Percentiles rank a stretch among this genome's conserved stretches.
Conservation (phyloP, 1,284 basidiomycete genomes). For the Spongiforma sp. region DNA sequence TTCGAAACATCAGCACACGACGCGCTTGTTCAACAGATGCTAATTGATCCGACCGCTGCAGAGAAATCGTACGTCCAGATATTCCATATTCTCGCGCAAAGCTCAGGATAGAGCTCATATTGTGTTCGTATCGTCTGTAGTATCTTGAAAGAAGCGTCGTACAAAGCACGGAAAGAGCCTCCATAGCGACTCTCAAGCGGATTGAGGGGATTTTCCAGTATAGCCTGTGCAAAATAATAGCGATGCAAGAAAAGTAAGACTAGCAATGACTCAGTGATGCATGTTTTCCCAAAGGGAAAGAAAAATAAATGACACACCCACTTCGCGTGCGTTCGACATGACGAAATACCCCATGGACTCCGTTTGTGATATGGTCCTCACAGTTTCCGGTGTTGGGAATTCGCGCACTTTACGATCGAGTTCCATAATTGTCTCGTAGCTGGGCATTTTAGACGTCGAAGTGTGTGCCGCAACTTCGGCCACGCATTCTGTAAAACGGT, state of each 20-base stretch:
- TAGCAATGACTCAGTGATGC: conserved; percentile 31
- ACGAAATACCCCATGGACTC: conserved; percentile 56
- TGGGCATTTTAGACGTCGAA: conserved; percentile 64
- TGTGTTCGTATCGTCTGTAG: conserved; percentile 61
- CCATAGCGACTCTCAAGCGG: conserved; percentile 64
- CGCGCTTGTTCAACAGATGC: background rate
- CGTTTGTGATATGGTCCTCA: conserved; percentile 41
- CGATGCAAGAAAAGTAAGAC: conserved; percentile 74
- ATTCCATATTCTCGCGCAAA: conserved; percentile 59
- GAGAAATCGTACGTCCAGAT: conserved; percentile 73
- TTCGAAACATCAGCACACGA: conserved; percentile 13
- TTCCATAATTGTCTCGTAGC: conserved; percentile 72
- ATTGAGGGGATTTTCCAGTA: conserved; percentile 64
- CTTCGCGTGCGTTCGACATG: conserved; percentile 58
- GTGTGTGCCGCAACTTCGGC: conserved; percentile 68
- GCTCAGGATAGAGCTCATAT: conserved; percentile 55
- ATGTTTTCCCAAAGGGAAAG: background rate
- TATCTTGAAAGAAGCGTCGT: conserved; percentile 60
- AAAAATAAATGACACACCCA: conserved; percentile 47
- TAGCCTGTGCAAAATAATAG: conserved; percentile 71
- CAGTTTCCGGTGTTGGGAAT: conserved; percentile 58
- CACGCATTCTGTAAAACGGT: conserved; percentile 68
- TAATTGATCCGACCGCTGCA: conserved; percentile 49
- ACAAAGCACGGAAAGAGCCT: conserved; percentile 69
- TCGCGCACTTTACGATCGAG: conserved; percentile 74